These are phyloP conservation scores for Pythium sukuiense DNA, from an alignment of 352 stramenopile species.

Conservation along the genomic window DNA sequence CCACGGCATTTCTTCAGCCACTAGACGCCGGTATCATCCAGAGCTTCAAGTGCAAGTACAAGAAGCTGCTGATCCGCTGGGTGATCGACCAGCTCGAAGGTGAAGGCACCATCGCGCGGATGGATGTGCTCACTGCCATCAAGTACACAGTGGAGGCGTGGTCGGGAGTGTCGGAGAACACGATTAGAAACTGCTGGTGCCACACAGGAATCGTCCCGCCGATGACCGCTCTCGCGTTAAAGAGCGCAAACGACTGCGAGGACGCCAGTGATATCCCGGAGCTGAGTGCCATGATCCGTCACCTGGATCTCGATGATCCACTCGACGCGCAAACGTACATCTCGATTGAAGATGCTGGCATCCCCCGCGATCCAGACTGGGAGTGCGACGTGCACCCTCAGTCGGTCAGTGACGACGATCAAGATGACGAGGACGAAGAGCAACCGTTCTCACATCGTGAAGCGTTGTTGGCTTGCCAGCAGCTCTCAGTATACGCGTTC, in stretches of 20 bases:
- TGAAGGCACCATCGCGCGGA: neutral
- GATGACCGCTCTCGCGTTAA: no score
- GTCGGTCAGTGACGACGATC: no score
- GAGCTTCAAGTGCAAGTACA: slow-evolving; percentile 14
- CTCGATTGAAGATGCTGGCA: no score
- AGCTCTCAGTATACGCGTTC: no score
- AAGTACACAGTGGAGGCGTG: slow-evolving; percentile 10
- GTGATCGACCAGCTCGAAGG: slow-evolving; percentile 4
- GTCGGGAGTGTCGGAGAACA: slow-evolving; percentile 5
- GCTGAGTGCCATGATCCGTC: slow-evolving; percentile 6
- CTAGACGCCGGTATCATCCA: slow-evolving; percentile 9
- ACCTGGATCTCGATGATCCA: slow-evolving; percentile 7
- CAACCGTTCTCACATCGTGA: no score
- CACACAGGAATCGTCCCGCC: slow-evolving; percentile 8
- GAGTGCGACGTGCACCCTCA: no score
- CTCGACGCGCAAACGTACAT: slow-evolving; percentile 1
- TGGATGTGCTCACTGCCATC: slow-evolving; percentile 8
- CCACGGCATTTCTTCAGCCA: no score
- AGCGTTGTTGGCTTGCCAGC: no score
- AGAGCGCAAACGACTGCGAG: slow-evolving; percentile 5
- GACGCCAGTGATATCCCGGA: slow-evolving; percentile 3
- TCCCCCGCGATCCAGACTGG: no score
- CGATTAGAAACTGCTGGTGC: slow-evolving; percentile 11
- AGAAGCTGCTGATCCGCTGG: slow-evolving; percentile 7
- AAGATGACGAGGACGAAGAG: no score